These are phyloP conservation scores for Diaporthe humulicola DNA, from an alignment of 2,329 filamentous ascomycete genomes.

Conservation along the genomic window DNA sequence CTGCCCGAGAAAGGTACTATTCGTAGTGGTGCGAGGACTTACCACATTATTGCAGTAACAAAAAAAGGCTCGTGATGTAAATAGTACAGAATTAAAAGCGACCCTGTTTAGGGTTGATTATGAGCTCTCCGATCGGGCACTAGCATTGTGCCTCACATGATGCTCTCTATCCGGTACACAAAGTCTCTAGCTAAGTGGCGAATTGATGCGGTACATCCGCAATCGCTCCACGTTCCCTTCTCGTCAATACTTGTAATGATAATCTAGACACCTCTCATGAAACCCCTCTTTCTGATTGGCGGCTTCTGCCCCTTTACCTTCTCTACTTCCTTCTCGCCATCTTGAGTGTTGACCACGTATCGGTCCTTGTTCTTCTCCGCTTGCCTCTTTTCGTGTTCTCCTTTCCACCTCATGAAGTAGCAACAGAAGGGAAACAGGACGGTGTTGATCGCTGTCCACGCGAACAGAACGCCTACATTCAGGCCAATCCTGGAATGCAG, in stretches of 20 bases:
- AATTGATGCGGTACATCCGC: not conserved
- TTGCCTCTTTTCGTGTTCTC: constrained; percentile 46
- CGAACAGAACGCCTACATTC: constrained; percentile 72
- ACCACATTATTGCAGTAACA: too few relatives aligned
- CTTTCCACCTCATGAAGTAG: constrained; percentile 58
- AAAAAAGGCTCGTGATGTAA: not conserved
- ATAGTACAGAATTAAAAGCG: not conserved
- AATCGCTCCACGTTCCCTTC: not conserved
- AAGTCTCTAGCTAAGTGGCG: not conserved
- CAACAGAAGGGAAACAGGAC: constrained; percentile 64
- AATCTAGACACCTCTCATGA: constrained; percentile 47
- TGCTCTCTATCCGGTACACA: not conserved
- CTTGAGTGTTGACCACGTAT: constrained; percentile 45
- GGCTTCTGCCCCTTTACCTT: constrained; percentile 48
- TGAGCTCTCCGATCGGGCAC: not conserved
- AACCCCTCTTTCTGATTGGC: constrained; percentile 48
- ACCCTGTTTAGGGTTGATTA: not conserved
- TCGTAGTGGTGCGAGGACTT: not conserved
- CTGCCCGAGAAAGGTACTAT: constrained; percentile 38
- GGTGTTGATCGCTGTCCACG: constrained; percentile 68
- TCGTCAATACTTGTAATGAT: not conserved
- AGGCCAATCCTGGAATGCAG: constrained; percentile 69
- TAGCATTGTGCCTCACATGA: not conserved
- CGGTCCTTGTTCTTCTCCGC: constrained; percentile 45
- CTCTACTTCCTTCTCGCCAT: constrained; percentile 45